Base-by-base conservation (phyloP, 2,329 filamentous ascomycete species). In the Fusarium sp. region DNA sequence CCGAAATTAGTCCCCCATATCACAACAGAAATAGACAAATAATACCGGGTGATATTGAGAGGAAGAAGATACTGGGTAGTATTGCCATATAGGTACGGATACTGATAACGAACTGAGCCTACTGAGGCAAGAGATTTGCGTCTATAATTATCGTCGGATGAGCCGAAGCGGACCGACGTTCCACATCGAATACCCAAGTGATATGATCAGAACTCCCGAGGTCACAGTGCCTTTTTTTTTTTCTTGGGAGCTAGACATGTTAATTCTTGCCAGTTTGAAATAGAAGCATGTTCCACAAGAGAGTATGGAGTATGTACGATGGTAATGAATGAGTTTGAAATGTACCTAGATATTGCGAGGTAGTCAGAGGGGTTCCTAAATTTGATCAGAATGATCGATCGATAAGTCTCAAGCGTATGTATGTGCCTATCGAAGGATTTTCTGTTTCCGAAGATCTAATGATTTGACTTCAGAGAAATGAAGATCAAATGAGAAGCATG, bases 81-180 rank as follows among this genome's bases (percentile, higher is more conserved):
- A 32, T 42, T 56, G 41, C 18, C 18, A 65, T 22, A 26, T 34
- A 34, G 14, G 32, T 34, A 34, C 32, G 32, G 32, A 34, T 42
- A 38, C 14, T 62, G n/a, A 47, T 65, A 52, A 47, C 18, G 22
- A 50, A 48, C 24, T 38, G 51, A 54, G 51, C 34, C 34, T 38
- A 36, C 41, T 14, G 34, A 61, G n/a, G 36, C 36, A 47, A 65
- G 30, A 30, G 13, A 28, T 50, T 65, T 44, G n/a, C 38, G 34
- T 30, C 59, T 70, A 70, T 55, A 34, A 66, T 59, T 70, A 64
- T 70, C 30, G 26, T 50, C 45, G 45, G 51, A 54, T 41, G 59
- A 70, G 36, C 59, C 59, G 59, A 70, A 24, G 58, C 67, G 66
- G 59, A 66, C 67, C 66, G 66, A 70, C n/a, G 41, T 66, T 66